Evolutionary conservation across 2,329 filamentous ascomycete genomes (phyloP).

Genomic region (Cyanodermella asteris): DNA sequence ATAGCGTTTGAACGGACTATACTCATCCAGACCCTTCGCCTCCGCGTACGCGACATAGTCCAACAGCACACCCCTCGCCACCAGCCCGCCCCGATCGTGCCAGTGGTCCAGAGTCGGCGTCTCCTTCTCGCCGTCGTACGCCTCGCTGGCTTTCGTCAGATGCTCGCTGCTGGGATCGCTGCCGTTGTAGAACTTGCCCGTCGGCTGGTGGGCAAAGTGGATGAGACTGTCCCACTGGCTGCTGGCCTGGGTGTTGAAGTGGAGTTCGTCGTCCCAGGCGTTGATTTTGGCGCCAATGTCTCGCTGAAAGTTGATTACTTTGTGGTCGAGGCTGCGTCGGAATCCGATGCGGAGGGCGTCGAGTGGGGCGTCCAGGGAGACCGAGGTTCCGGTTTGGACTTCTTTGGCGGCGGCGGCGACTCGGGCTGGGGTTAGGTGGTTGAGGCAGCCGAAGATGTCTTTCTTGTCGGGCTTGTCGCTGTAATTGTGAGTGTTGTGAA

Average conservation of each 20-base stretch:
- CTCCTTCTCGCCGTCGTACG: too few species aligned
- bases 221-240: constrained; percentile 15
- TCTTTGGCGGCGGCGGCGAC: constrained; percentile 30
- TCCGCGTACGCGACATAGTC: constrained; percentile 16
- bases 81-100: constrained; percentile 8
- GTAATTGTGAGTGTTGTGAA: too few species aligned
- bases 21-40: constrained; percentile 21
- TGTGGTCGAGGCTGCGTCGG: too few species aligned
- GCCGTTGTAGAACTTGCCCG: constrained; percentile 8
- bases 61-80: constrained; percentile 7
- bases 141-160: constrained; percentile 5
- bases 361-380: constrained; percentile 22
- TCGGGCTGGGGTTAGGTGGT: constrained; percentile 32
- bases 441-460: constrained; percentile 39
- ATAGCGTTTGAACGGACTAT: constrained; percentile 22
- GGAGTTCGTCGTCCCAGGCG: constrained; percentile 19
- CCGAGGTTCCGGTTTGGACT: constrained; percentile 32
- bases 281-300: constrained; percentile 10
- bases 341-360: too few species aligned
- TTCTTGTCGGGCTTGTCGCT: too few species aligned
- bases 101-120: constrained; percentile 9
- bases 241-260: constrained; percentile 15
- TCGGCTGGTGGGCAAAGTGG: constrained; percentile 6
- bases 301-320: too few species aligned
- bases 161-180: constrained; percentile 6